A percentile compares a stretch with the other conserved stretches of the same genome.
Conservation (phyloP, 108 stramenopile genomes). For the Poteriospumella lacustris region DNA sequence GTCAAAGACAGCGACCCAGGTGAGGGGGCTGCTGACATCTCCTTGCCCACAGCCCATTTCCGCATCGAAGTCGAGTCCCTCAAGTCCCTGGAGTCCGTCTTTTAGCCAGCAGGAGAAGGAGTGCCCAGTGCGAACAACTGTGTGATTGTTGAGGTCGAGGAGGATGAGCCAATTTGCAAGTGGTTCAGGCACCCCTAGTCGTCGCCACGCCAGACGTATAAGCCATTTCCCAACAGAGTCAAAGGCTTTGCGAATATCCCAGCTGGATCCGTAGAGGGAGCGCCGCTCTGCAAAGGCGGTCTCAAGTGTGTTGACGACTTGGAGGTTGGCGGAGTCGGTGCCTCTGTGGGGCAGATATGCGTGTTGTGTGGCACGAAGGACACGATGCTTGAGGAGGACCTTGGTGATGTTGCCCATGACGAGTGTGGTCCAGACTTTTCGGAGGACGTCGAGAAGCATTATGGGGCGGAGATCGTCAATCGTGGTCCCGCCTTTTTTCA, state of each 20-base stretch:
- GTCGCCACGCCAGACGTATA: background rate
- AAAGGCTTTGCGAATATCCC: slow-evolving; percentile 11
- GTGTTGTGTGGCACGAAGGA: slow-evolving; percentile 1
- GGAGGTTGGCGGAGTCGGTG: background rate
- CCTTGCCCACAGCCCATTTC: slow-evolving; percentile 10
- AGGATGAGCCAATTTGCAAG: background rate
- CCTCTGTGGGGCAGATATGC: background rate
- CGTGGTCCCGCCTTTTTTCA: background rate
- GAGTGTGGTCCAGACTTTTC: background rate
- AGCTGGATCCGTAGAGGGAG: background rate
- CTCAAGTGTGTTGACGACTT: background rate
- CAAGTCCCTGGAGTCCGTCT: background rate
- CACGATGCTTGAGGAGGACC: background rate
- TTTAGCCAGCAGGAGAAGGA: background rate
- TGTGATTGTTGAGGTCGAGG: background rate
- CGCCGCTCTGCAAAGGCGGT: background rate
- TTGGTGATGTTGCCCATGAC: background rate
- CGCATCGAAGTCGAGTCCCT: background rate
- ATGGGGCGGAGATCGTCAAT: slow-evolving; percentile 3
- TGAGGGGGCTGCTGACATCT: slow-evolving; percentile 12
- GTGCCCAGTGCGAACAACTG: background rate
- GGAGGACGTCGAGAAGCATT: background rate
- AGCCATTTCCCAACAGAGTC: background rate
- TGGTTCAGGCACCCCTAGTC: background rate
- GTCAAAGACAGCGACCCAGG: slow-evolving; percentile 3